phyloP scores from a whole-genome alignment of 148 eudicot genomes.

The Vaccinium darrowii region DNA sequence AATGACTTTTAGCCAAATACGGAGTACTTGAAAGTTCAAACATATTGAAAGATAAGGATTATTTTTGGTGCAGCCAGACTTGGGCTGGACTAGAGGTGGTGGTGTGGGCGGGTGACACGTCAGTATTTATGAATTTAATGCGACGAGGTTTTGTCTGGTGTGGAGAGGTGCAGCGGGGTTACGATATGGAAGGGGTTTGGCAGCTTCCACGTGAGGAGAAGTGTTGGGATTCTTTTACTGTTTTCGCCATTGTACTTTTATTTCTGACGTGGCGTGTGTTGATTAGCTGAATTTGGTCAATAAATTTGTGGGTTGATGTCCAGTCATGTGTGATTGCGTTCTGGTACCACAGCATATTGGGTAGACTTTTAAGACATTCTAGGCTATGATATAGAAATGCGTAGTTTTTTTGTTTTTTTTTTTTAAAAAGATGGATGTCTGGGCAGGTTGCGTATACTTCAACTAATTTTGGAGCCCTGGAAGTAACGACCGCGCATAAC shows the following conservation, averaged over 20 bases:
- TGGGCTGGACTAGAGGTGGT: neutral
- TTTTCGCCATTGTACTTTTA: neutral
- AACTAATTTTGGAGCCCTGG: too few relatives aligned
- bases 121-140: constrained; percentile 18
- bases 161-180: neutral
- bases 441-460: too few relatives aligned
- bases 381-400: too few relatives aligned
- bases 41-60: too few relatives aligned
- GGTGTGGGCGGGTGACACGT: constrained; percentile 12
- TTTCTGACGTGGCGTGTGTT: neutral
- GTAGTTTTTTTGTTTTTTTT: too few relatives aligned
- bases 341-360: neutral
- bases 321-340: neutral
- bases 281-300: neutral
- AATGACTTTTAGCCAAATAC: too few relatives aligned
- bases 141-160: neutral
- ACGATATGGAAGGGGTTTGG: neutral
- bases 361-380: too few relatives aligned
- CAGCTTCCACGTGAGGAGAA: neutral
- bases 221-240: neutral
- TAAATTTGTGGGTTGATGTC: neutral
- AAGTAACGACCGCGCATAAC: too few relatives aligned
- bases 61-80: too few relatives aligned
- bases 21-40: too few relatives aligned
- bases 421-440: too few relatives aligned